Evolutionary conservation across 1,139 yeast genomes (phyloP).

Genomic region (Ashbya aceris): DNA sequence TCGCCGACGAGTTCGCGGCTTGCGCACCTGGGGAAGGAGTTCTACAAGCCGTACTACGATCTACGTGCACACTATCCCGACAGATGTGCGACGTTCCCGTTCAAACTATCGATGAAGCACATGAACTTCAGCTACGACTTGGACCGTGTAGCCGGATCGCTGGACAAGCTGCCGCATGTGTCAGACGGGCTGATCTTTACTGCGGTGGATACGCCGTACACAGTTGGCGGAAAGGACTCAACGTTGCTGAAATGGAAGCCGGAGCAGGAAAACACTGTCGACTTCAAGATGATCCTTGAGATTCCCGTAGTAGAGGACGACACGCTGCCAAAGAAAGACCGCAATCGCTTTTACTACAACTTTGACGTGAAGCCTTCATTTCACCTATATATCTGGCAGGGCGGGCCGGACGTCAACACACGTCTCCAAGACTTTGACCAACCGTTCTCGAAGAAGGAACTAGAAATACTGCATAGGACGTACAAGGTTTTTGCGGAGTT

Average conservation of each 20-base stretch:
- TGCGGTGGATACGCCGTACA: slow-evolving; percentile 79
- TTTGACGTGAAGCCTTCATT: slow-evolving; percentile 72
- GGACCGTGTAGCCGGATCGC: slow-evolving; percentile 61
- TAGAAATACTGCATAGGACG: slow-evolving; percentile 33
- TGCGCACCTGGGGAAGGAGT: slow-evolving; percentile 77
- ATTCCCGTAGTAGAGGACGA: slow-evolving; percentile 62
- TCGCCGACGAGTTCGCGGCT: slow-evolving; percentile 70
- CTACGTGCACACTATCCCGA: slow-evolving; percentile 63
- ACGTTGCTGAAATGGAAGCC: slow-evolving; percentile 92
- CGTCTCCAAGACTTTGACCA: slow-evolving; percentile 24
- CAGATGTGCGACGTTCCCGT: slow-evolving; percentile 68
- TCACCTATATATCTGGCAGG: slow-evolving; percentile 71
- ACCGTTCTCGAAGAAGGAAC: slow-evolving; percentile 28
- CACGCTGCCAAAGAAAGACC: slow-evolving; percentile 60
- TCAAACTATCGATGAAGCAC: slow-evolving; percentile 73
- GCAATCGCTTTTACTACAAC: slow-evolving; percentile 66
- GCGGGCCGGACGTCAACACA: slow-evolving; percentile 36
- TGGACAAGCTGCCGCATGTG: slow-evolving; percentile 72
- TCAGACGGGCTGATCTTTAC: slow-evolving; percentile 94
- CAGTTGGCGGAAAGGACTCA: slow-evolving; percentile 72
- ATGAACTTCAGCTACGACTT: slow-evolving; percentile 82
- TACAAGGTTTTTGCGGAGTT: slow-evolving; percentile 64
- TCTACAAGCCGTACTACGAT: slow-evolving; percentile 72
- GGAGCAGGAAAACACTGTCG: slow-evolving; percentile 87
- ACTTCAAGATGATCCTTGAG: slow-evolving; percentile 63